Conservation (phyloP, 495 filamentous ascomycete species). For the Aspergillus hancockii region DNA sequence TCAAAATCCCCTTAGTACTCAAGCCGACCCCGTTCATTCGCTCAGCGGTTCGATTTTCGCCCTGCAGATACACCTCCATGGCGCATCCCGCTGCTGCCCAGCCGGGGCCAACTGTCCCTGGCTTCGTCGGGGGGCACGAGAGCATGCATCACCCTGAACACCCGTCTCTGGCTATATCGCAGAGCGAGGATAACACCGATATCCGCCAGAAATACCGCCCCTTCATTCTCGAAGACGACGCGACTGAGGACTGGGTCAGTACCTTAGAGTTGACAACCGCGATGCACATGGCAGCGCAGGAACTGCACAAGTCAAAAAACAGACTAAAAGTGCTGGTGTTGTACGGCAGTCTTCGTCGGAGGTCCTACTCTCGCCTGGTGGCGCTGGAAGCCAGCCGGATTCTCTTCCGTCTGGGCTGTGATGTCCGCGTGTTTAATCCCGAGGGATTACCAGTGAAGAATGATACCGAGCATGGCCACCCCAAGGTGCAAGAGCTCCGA, state of each 20-base stretch:
- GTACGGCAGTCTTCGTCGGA: slow-evolving; percentile 60
- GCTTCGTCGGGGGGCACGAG: too few relatives aligned
- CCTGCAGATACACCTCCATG: too few relatives aligned
- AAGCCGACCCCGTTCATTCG: too few relatives aligned
- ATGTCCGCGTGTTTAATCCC: slow-evolving; percentile 67
- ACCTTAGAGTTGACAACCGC: slow-evolving; percentile 58
- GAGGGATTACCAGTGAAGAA: slow-evolving; percentile 62
- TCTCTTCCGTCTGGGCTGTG: slow-evolving; percentile 67
- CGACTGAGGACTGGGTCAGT: slow-evolving; percentile 54
- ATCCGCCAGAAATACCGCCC: slow-evolving; percentile 59
- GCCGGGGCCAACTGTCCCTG: too few relatives aligned
- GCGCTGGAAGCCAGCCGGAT: slow-evolving; percentile 63
- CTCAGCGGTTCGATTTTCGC: too few relatives aligned
- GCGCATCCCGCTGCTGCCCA: too few relatives aligned
- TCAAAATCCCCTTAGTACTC: too few relatives aligned
- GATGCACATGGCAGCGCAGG: slow-evolving; percentile 49
- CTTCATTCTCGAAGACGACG: slow-evolving; percentile 48
- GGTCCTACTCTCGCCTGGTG: slow-evolving; percentile 63
- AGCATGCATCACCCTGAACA: too few relatives aligned
- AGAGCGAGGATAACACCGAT: slow-evolving; percentile 50
- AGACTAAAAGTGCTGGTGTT: slow-evolving; percentile 63
- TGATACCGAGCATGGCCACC: slow-evolving; percentile 56
- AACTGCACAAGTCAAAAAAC: slow-evolving; percentile 40
- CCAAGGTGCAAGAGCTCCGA: slow-evolving; percentile 67
- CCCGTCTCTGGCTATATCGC: too few relatives aligned